Conservation (phyloP, 2,329 filamentous ascomycete genomes). For the Didymella exigua region DNA sequence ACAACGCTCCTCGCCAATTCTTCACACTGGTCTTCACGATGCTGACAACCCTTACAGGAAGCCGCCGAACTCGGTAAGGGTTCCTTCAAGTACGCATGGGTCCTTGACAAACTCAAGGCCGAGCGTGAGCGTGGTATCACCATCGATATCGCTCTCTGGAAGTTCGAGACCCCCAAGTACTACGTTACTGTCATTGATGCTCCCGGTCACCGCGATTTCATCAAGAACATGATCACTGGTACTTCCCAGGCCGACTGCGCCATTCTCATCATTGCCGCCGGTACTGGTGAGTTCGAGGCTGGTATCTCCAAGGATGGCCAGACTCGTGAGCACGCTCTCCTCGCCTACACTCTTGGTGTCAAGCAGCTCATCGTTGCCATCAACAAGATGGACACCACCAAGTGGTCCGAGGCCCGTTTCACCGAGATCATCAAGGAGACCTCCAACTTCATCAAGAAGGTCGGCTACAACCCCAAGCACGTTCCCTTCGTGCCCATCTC, state of each 20-base stretch:
- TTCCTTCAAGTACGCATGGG: slow-evolving; percentile 99
- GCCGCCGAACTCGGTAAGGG: slow-evolving; percentile 99
- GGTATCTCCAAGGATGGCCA: slow-evolving; percentile 99
- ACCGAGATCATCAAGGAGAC: slow-evolving; percentile 99
- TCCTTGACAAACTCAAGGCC: slow-evolving; percentile 99
- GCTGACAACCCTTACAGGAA: slow-evolving; percentile 68
- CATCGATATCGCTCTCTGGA: slow-evolving; percentile 99
- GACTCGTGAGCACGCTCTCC: slow-evolving; percentile 99
- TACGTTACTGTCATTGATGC: slow-evolving; percentile 94
- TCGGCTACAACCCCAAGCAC: slow-evolving; percentile 99
- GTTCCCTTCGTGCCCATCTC: slow-evolving; percentile 99
- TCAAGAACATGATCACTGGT: slow-evolving; percentile 99
- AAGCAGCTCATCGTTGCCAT: slow-evolving; percentile 99
- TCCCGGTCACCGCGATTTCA: slow-evolving; percentile 99
- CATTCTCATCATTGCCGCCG: slow-evolving; percentile 99
- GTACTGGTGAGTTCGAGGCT: slow-evolving; percentile 99
- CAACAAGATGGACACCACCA: slow-evolving; percentile 99
- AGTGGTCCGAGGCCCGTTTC: slow-evolving; percentile 97
- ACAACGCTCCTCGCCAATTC: background rate
- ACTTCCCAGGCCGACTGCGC: slow-evolving; percentile 99
- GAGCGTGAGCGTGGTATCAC: slow-evolving; percentile 99
- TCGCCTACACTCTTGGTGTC: slow-evolving; percentile 99
- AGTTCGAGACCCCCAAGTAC: slow-evolving; percentile 99
- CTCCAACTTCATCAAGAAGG: slow-evolving; percentile 99
- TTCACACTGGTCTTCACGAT: slow-evolving; percentile 28